Percentiles rank a stretch among this genome's conserved stretches.
These are phyloP conservation scores for Penicillium sumatraense DNA, from an alignment of 2,329 filamentous ascomycete species.

Conservation along the genomic window DNA sequence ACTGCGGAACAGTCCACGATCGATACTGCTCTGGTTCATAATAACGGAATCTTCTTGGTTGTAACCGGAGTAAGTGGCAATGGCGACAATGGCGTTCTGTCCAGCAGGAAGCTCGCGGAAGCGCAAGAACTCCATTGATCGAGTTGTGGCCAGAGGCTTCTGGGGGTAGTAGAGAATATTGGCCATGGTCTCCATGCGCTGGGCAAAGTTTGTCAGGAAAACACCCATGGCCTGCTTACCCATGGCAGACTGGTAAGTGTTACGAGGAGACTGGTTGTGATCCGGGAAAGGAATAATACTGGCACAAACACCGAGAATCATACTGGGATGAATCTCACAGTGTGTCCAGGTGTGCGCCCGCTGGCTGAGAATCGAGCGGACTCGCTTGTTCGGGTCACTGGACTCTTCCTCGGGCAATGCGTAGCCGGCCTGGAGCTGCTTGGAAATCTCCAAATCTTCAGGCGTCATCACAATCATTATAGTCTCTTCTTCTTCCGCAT, in stretches of 20 bases:
- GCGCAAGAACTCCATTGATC: conserved; percentile 98
- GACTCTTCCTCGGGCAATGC: conserved; percentile 64
- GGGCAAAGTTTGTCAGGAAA: conserved; percentile 94
- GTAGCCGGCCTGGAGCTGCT: conserved; percentile 70
- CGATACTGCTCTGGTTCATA: conserved; percentile 99
- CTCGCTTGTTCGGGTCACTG: conserved; percentile 77
- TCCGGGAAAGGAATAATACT: conserved; percentile 99
- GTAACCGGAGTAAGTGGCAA: conserved; percentile 96
- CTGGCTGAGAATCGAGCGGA: conserved; percentile 86
- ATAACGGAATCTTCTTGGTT: conserved; percentile 99
- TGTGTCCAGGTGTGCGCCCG: conserved; percentile 94
- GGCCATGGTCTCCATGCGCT: conserved; percentile 99
- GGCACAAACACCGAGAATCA: conserved; percentile 97
- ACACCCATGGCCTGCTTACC: conserved; percentile 99
- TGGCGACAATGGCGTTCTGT: conserved; percentile 97
- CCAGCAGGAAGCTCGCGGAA: conserved; percentile 96
- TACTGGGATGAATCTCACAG: conserved; percentile 98
- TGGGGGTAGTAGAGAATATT: conserved; percentile 99
- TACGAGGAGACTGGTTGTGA: conserved; percentile 96
- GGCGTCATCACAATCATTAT: conserved; percentile 99
- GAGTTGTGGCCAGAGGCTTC: conserved; percentile 92
- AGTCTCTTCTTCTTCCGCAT: conserved; percentile 97
- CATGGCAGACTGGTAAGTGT: conserved; percentile 99
- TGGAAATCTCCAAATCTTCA: conserved; percentile 83
- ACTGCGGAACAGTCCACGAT: conserved; percentile 95